phyloP scores from a whole-genome alignment of 2,329 filamentous ascomycete genomes.

The Hypoxylon sp. region DNA sequence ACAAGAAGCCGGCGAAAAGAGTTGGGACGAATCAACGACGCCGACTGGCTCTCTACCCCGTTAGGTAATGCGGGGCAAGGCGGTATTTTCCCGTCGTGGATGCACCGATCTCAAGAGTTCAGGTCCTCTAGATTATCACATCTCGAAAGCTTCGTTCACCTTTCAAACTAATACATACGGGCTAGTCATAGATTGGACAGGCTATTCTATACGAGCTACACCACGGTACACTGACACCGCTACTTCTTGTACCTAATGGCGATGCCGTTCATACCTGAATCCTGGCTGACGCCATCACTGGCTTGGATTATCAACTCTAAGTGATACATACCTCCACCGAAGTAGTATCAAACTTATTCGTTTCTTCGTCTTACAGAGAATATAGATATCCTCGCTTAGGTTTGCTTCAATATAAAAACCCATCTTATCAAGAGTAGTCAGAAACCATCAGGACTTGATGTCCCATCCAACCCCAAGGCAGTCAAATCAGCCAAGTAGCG shows the following conservation, averaged over 20 bases:
- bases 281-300: constrained; percentile 36
- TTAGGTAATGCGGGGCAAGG: constrained; percentile 11
- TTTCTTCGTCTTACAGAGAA: background rate
- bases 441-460: background rate
- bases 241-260: background rate
- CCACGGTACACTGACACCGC: background rate
- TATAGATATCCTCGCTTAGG: background rate
- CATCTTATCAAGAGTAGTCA: background rate
- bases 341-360: background rate
- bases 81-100: background rate
- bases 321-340: background rate
- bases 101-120: background rate
- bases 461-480: background rate
- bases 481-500: background rate
- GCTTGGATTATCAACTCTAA: constrained; percentile 3
- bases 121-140: background rate
- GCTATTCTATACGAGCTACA: background rate
- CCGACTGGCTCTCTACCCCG: background rate
- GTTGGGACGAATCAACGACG: background rate
- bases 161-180: background rate
- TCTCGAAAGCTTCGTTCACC: background rate
- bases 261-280: constrained; percentile 1
- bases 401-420: background rate
- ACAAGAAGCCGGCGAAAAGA: background rate
- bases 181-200: background rate